Base-by-base conservation (phyloP, 176 grass and related monocot genomes). In the Zoysia pacifica region DNA sequence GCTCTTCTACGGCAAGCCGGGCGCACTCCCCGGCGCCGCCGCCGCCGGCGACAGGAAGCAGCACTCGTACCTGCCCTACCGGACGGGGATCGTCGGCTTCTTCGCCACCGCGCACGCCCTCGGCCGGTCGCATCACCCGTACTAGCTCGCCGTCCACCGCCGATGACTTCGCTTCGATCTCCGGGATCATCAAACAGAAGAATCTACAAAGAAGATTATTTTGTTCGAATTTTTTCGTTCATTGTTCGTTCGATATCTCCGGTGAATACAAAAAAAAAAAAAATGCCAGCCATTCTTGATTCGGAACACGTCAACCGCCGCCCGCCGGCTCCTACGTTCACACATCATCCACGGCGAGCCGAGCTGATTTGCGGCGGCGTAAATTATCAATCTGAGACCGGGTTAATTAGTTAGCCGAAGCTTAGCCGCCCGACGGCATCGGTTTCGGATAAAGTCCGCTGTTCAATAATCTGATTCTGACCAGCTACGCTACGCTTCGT, bases 11-110 rank as follows among this genome's bases (percentile, higher is more conserved):
- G 83, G 83, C 67, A 89, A 73, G 49, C 65, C 65, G n/a, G 13
- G 48, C 2, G 0, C 13, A 54, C 28, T 28, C 28, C 28, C 28
- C 28, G 9, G 2, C 9, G 62, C 0, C 50, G 8, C 37, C 16
- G 36, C 13, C 55, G 74, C 35, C 15, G 15, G 48, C 55, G 41
- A 65, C n/a, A 67, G 53, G 69, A 10, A 61, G 71, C 56, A 79
- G 76, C 76, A 50, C 49, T 93, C 91, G 2, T 91, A 78, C 71
- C 84, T 97, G 10, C 89, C 94, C 1, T 89, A 93, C 81, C 84
- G 84, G 7, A 83, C 75, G 39, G 76, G 55, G 6, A 75, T 92
- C 69, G 60, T 81, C 58, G 90, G 84, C 2, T 78, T 89, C 84
- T 93, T 87, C 71, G 69, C 90, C 68, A 38, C 80, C 76, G 74